These are phyloP conservation scores for Metschnikowia kofuensis DNA, from an alignment of 805 yeast genomes.

Conservation along the genomic window DNA sequence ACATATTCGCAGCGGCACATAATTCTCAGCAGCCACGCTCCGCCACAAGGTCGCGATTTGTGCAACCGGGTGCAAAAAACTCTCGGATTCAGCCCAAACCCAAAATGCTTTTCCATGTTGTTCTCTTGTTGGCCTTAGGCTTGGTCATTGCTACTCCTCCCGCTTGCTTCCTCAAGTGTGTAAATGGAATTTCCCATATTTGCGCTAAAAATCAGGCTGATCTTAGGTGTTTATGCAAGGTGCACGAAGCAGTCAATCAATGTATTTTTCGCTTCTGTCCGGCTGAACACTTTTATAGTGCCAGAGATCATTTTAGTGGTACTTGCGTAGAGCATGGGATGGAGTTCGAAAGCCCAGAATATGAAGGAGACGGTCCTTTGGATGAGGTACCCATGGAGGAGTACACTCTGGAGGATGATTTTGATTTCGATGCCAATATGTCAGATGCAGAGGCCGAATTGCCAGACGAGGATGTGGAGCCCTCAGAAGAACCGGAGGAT, in stretches of 20 bases:
- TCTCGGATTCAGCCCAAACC: neutral
- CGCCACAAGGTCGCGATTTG: conserved; percentile 8
- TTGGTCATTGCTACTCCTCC: conserved; percentile 43
- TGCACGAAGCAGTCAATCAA: conserved; percentile 36
- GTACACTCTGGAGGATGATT: conserved; percentile 1
- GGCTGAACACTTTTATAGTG: conserved; percentile 38
- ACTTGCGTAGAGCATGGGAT: conserved; percentile 41
- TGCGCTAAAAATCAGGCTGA: conserved; percentile 34
- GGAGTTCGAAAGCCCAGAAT: neutral
- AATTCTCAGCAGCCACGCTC: neutral
- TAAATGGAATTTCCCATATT: conserved; percentile 33
- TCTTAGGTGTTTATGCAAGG: conserved; percentile 39
- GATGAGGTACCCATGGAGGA: neutral
- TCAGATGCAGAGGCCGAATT: conserved; percentile 5
- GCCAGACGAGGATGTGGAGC: neutral
- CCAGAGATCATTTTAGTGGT: conserved; percentile 49
- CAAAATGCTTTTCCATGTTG: conserved; percentile 6
- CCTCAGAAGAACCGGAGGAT: neutral
- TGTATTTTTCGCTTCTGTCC: conserved; percentile 48
- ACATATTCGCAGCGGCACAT: neutral
- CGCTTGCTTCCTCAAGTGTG: conserved; percentile 47
- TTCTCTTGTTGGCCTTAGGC: conserved; percentile 3
- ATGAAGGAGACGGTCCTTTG: neutral
- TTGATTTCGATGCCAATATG: neutral
- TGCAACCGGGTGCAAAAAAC: conserved; percentile 12